These are phyloP conservation scores for Beauveria sp. DNA, from an alignment of 2,329 filamentous ascomycete genomes.

Conservation along the genomic window DNA sequence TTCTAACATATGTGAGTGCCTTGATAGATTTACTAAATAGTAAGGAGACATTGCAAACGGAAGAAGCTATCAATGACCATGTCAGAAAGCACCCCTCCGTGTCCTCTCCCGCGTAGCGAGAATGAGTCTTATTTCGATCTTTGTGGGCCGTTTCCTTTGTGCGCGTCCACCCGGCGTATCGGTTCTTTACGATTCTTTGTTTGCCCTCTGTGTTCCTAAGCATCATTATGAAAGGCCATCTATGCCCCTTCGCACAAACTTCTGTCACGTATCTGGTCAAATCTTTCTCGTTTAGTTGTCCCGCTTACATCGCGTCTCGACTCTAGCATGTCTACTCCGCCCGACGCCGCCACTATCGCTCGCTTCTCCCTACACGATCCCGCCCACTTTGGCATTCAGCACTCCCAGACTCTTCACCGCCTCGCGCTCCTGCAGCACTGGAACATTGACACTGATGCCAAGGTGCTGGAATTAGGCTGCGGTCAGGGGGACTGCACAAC, in stretches of 20 bases:
- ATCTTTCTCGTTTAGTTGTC: background rate
- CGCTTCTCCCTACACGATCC: conserved; percentile 13
- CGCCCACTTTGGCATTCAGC: background rate
- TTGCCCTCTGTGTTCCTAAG: background rate
- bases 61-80: background rate
- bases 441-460: conserved; percentile 26
- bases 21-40: background rate
- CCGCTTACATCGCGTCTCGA: background rate
- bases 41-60: background rate
- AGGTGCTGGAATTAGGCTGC: conserved; percentile 46
- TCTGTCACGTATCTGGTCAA: background rate
- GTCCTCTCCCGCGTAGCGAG: background rate
- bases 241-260: background rate
- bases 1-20: no score
- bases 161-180: background rate
- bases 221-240: background rate
- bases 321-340: conserved; percentile 18
- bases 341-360: conserved; percentile 13
- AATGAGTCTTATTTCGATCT: no score
- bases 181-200: background rate
- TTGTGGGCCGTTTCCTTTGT: no score
- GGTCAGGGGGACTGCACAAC: conserved; percentile 48
- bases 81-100: background rate
- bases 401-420: conserved; percentile 22
- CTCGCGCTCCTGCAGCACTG: conserved; percentile 23